These are phyloP conservation scores for Botryotinia calthae DNA, from an alignment of 2,329 filamentous ascomycete species.

Conservation along the genomic window DNA sequence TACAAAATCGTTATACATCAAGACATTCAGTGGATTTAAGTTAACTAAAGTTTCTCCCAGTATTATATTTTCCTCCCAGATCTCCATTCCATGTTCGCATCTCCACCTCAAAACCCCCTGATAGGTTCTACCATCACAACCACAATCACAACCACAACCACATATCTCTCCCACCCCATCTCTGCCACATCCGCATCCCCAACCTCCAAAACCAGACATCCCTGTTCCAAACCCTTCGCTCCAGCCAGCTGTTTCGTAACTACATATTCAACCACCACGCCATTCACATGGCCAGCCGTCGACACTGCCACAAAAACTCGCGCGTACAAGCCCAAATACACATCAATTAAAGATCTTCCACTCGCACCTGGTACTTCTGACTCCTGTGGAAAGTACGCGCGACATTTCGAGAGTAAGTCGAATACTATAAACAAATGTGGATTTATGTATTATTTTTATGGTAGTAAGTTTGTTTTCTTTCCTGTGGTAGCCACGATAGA, in stretches of 20 bases:
- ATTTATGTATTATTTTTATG: not conserved
- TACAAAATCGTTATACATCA: not conserved
- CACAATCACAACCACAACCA: not conserved
- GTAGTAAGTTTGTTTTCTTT: not conserved
- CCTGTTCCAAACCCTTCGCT: not conserved
- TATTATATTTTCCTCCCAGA: not conserved
- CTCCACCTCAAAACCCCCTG: not conserved
- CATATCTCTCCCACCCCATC: not conserved
- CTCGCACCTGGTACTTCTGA: not conserved
- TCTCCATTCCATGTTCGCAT: not conserved
- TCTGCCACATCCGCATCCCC: not conserved
- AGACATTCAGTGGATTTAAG: not conserved
- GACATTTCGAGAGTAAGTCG: not conserved
- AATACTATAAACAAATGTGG: fast-evolving
- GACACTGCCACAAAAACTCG: not conserved
- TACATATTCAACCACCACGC: not conserved
- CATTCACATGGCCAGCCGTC: not conserved
- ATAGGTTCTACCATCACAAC: not conserved
- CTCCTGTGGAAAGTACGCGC: not conserved
- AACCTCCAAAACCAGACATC: not conserved
- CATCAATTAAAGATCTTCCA: not conserved
- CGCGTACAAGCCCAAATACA: fast-evolving
- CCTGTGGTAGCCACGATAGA: too few relatives aligned
- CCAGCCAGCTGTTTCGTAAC: not conserved
- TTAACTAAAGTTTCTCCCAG: not conserved